phyloP scores from a whole-genome alignment of 768 basidiomycete species.

The Amanita inopinata region DNA sequence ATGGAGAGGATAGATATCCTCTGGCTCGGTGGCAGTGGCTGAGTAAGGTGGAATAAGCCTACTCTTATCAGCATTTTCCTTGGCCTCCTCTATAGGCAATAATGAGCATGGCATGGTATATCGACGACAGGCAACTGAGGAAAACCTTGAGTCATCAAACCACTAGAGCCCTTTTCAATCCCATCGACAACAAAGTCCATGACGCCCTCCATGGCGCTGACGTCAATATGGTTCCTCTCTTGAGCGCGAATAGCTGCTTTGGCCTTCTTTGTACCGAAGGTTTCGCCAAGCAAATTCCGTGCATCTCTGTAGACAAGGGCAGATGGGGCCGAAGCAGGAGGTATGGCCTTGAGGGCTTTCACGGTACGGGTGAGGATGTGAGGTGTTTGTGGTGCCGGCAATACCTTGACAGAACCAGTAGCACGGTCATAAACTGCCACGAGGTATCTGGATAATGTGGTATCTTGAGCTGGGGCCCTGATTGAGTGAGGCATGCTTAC shows the following conservation, averaged over 20 bases:
- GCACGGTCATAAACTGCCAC: slow-evolving; percentile 74
- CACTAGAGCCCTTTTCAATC: slow-evolving; percentile 64
- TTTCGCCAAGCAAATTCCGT: slow-evolving; percentile 74
- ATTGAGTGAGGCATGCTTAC: slow-evolving; percentile 30
- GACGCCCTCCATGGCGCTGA: slow-evolving; percentile 78
- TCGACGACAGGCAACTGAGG: slow-evolving; percentile 6
- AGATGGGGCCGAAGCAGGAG: slow-evolving; percentile 38
- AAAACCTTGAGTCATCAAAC: slow-evolving; percentile 62
- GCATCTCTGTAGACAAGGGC: slow-evolving; percentile 50
- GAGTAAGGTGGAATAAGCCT: slow-evolving; percentile 75
- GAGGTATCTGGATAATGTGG: slow-evolving; percentile 59
- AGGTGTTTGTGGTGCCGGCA: slow-evolving; percentile 57
- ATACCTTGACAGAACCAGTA: slow-evolving; percentile 60
- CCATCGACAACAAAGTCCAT: slow-evolving; percentile 74
- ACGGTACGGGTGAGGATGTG: slow-evolving; percentile 65
- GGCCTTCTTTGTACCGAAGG: slow-evolving; percentile 94
- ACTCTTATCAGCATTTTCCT: slow-evolving; percentile 48
- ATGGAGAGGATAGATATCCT: slow-evolving; percentile 67
- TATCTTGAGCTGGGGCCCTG: slow-evolving; percentile 3
- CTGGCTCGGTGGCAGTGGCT: slow-evolving; percentile 51
- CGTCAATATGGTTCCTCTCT: slow-evolving; percentile 87
- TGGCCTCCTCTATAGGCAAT: slow-evolving; percentile 47
- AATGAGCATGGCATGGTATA: slow-evolving; percentile 3
- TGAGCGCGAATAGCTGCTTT: slow-evolving; percentile 74
- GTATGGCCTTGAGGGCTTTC: slow-evolving; percentile 70